These are phyloP conservation scores for Yarrowia hollandica DNA, from an alignment of 805 yeast genomes.

Conservation along the genomic window DNA sequence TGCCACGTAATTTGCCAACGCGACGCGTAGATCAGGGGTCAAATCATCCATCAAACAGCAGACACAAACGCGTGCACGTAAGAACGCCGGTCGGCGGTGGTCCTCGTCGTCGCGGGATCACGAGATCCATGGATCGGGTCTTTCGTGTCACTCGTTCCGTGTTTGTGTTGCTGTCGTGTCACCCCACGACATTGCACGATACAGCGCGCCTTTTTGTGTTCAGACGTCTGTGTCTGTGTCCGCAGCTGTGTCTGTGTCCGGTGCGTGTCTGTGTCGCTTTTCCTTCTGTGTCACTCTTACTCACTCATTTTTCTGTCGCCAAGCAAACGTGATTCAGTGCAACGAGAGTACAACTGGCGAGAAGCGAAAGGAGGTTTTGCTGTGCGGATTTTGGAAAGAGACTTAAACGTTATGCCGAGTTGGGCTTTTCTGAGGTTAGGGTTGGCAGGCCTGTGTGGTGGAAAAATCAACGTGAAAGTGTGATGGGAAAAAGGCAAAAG, in stretches of 20 bases:
- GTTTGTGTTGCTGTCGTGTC: too few species aligned
- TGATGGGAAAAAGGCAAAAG: not conserved
- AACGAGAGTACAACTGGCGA: conserved; percentile 28
- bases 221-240: not conserved
- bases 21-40: conserved; percentile 29
- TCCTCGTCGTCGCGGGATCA: too few species aligned
- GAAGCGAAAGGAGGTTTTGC: conserved; percentile 25
- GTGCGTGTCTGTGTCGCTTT: too few species aligned
- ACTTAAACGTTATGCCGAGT: conserved; percentile 14
- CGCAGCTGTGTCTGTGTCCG: not conserved
- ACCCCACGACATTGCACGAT: too few species aligned
- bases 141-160: too few species aligned
- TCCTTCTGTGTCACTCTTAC: not conserved
- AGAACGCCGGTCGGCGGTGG: too few species aligned
- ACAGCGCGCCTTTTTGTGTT: too few species aligned
- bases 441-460: conserved; percentile 3
- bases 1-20: not conserved
- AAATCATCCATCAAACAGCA: too few species aligned
- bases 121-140: too few species aligned
- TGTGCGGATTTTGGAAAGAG: conserved; percentile 24
- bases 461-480: conserved; percentile 14
- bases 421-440: conserved; percentile 26
- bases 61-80: too few species aligned
- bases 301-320: conserved; percentile 29
- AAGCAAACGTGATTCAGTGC: conserved; percentile 17